Evolutionary conservation across 345 rosid species (phyloP).

Genomic region (Syzygium oleosum): DNA sequence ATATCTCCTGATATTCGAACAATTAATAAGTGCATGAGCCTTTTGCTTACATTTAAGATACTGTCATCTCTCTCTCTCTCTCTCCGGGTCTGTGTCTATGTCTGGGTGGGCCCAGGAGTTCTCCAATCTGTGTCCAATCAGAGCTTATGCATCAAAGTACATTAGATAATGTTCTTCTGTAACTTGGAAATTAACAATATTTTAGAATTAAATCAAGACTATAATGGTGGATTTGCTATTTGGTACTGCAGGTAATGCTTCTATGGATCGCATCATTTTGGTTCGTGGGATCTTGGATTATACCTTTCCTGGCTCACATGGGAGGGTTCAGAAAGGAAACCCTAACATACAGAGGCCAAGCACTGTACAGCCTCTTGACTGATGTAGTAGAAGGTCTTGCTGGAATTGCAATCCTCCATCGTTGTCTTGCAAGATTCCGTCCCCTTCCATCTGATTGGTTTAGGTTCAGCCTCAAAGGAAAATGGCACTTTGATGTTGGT

Average conservation of each 20-base stretch:
- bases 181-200: not conserved
- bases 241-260: slow-evolving; percentile 34
- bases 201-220: not conserved
- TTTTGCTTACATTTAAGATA: not conserved
- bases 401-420: slow-evolving; percentile 32
- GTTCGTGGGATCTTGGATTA: slow-evolving; percentile 49
- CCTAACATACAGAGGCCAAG: slow-evolving; percentile 38
- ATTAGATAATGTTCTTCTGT: not conserved
- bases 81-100: not conserved
- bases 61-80: not conserved
- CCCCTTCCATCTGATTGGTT: slow-evolving; percentile 43
- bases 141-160: not conserved
- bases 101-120: too few species aligned
- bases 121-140: not conserved
- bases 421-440: slow-evolving; percentile 32
- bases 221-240: not conserved
- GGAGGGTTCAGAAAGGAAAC: slow-evolving; percentile 42
- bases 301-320: slow-evolving; percentile 28
- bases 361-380: slow-evolving; percentile 43
- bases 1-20: not conserved
- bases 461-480: slow-evolving; percentile 29
- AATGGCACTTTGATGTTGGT: slow-evolving; percentile 40
- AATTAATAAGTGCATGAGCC: not conserved
- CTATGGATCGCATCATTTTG: slow-evolving; percentile 47
- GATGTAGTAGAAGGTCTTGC: slow-evolving; percentile 43